Evolutionary conservation across 306 rosid species (phyloP), one percentile per base, ranked within the genome.

Genomic region (Vicia villosa): DNA sequence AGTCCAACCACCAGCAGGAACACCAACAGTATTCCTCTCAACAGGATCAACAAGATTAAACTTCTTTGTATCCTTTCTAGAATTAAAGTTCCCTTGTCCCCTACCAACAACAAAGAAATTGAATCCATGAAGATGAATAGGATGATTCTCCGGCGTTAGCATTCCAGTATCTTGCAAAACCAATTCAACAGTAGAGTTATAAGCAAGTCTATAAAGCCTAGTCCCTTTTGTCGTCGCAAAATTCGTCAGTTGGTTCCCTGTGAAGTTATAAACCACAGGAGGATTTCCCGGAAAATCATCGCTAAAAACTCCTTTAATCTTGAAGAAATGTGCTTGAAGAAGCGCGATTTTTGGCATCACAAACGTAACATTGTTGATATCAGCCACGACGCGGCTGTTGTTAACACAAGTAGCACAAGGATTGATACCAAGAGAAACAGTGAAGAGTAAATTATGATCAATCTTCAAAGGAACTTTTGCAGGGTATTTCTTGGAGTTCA

Each of bases 281-380:
- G 97, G 96, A n/a, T 72, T 84, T 19, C 70, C 88, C 0, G 97
- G 97, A 70, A 91, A 91, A 76, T 91, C 97, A 34, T 89, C 90
- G 1, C 82, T 82, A 57, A 87, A 91, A 69, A 91, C 94, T 10
- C 96, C 97, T 17, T 78, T 83, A 15, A 80, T 86, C 55, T 89
- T 89, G 85, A 87, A 91, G 77, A 83, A 81, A 79, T 91, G 97
- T 22, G 96, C 94, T 60, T 91, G 89, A 8, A 91, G 94, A 8
- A 91, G 94, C n/a, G 96, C 57, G 38, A 80, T 75, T 10, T 80
- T 79, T 0, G 96, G 97, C 97, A 91, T 85, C 51, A 87, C 88
- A 58, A 91, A 91, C 1, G 97, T 70, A 3, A 89, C 83, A 69
- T 91, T 91, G 83, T 92, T 92, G 65, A 92, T 69, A 68, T 80